Percentiles rank a stretch among this genome's conserved stretches.
Conservation (phyloP, 495 filamentous ascomycete species). For the Cercophora newfieldiana region DNA sequence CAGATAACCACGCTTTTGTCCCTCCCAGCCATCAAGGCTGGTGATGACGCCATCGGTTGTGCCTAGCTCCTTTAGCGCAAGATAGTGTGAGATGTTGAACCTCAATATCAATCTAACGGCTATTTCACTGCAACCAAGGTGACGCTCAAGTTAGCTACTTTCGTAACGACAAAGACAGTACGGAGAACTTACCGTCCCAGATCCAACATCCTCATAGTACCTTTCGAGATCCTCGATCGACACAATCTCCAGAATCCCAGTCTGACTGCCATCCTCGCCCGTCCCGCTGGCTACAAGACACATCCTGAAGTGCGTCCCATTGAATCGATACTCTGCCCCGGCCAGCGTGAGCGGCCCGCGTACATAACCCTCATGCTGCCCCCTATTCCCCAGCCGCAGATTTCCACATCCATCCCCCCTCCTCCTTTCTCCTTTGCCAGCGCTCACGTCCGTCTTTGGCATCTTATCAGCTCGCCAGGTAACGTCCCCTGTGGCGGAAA, state of each 20-base stretch:
- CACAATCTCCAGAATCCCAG: not conserved
- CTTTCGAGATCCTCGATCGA: constrained; percentile 6
- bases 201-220: not conserved
- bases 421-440: not conserved
- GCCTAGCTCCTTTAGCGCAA: too few relatives aligned
- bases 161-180: not conserved
- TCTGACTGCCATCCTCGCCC: not conserved
- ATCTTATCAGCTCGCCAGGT: not conserved
- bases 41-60: too few relatives aligned
- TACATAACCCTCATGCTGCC: not conserved
- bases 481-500: not conserved
- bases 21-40: too few relatives aligned
- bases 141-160: not conserved
- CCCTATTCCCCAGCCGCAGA: not conserved
- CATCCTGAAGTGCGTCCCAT: not conserved
- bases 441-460: not conserved
- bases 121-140: not conserved
- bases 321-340: constrained; percentile 8
- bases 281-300: constrained; percentile 3
- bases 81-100: too few relatives aligned
- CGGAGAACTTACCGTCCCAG: not conserved
- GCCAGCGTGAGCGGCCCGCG: constrained; percentile 10
- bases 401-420: not conserved
- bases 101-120: too few relatives aligned
- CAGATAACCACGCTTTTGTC: too few relatives aligned